Evolutionary conservation across 2,329 filamentous ascomycete species (phyloP).

Genomic region (Clonostachys sp.): DNA sequence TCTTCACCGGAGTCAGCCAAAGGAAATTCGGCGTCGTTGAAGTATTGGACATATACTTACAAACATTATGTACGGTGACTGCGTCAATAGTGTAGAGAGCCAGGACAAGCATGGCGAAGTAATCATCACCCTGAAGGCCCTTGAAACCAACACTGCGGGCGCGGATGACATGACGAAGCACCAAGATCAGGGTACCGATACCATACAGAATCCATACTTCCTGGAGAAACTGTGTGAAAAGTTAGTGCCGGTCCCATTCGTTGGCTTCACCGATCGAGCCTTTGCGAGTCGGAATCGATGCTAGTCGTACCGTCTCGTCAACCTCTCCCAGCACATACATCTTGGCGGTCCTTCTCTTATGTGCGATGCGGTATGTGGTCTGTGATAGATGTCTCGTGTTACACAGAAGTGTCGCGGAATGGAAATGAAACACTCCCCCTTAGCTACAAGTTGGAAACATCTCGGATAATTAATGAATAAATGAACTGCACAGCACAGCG

Average conservation of each 20-base stretch:
- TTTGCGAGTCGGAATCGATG: background rate
- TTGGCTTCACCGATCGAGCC: background rate
- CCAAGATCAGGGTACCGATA: conserved; percentile 21
- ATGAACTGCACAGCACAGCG: too few species aligned
- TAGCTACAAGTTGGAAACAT: too few species aligned
- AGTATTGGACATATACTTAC: conserved; percentile 7
- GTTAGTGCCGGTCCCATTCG: background rate
- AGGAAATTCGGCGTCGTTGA: background rate
- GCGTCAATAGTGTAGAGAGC: conserved; percentile 26
- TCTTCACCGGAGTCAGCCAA: conserved; percentile 3
- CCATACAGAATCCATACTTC: conserved; percentile 23
- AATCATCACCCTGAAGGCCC: conserved; percentile 31
- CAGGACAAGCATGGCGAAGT: conserved; percentile 23
- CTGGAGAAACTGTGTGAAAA: conserved; percentile 13
- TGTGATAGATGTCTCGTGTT: too few species aligned
- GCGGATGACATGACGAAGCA: conserved; percentile 23
- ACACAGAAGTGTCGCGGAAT: too few species aligned
- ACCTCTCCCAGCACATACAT: background rate
- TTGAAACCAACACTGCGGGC: conserved; percentile 26
- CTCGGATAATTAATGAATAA: too few species aligned
- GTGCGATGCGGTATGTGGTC: too few species aligned
- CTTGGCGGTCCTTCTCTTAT: background rate
- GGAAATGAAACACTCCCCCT: too few species aligned
- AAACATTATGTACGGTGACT: conserved; percentile 24
- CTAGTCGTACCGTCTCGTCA: background rate